phyloP scores from a whole-genome alignment of 208 protist species.

The Trypanosoma congolense region DNA sequence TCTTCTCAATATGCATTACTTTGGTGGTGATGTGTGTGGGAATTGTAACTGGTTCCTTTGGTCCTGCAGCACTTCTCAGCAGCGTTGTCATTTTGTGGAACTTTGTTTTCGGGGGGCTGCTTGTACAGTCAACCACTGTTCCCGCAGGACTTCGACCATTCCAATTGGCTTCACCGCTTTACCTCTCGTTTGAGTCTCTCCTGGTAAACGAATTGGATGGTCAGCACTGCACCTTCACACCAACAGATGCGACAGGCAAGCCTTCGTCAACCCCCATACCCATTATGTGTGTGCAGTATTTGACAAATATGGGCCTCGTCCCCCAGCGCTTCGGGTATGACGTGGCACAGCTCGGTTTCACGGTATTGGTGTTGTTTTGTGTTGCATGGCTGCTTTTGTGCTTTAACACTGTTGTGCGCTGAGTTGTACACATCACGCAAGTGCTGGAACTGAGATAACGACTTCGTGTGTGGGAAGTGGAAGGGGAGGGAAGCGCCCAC shows the following conservation, averaged over 20 bases:
- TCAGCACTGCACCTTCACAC: conserved; percentile 74
- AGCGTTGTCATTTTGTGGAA: conserved; percentile 86
- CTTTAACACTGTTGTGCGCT: conserved; percentile 63
- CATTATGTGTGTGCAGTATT: conserved; percentile 85
- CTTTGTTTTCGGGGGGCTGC: conserved; percentile 89
- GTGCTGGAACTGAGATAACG: too few relatives aligned
- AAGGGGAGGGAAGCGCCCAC: too few relatives aligned
- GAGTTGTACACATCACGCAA: too few relatives aligned
- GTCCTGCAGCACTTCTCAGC: conserved; percentile 76
- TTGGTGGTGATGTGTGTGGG: conserved; percentile 79
- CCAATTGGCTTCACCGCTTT: conserved; percentile 79
- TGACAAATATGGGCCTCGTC: conserved; percentile 75
- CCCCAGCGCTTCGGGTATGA: conserved; percentile 64
- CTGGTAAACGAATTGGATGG: conserved; percentile 91
- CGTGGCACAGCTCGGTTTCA: conserved; percentile 66
- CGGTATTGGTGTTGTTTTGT: conserved; percentile 40
- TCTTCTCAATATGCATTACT: conserved; percentile 84
- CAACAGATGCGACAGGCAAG: conserved; percentile 75
- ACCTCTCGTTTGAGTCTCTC: conserved; percentile 86
- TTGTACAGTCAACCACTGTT: conserved; percentile 86
- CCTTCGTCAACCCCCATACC: conserved; percentile 42
- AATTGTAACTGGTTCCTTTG: conserved; percentile 71
- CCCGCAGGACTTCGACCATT: conserved; percentile 59
- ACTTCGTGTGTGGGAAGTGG: too few relatives aligned
- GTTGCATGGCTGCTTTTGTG: conserved; percentile 65